Conservation (phyloP, 768 basidiomycete species). For the Lepiota venenata region DNA sequence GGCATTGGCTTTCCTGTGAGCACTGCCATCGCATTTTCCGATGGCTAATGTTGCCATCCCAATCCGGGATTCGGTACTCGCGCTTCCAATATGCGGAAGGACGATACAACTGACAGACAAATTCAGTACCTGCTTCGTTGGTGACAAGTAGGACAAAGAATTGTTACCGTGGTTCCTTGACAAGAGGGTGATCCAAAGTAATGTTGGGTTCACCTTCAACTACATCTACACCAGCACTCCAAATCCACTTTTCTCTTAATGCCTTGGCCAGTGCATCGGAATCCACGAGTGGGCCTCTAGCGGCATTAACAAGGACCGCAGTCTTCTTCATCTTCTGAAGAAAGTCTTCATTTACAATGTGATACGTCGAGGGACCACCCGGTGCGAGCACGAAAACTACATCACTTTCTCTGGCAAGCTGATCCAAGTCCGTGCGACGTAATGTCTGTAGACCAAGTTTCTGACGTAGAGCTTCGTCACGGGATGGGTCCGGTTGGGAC, state of each 20-base stretch:
- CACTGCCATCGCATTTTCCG: slow-evolving; percentile 62
- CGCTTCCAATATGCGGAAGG: slow-evolving; percentile 90
- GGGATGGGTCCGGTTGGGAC: slow-evolving; percentile 42
- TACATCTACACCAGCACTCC: slow-evolving; percentile 92
- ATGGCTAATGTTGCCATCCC: slow-evolving; percentile 80
- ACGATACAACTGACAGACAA: slow-evolving; percentile 58
- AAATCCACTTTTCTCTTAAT: slow-evolving; percentile 73
- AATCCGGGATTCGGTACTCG: slow-evolving; percentile 78
- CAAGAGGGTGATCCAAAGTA: slow-evolving; percentile 68
- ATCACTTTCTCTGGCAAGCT: slow-evolving; percentile 78
- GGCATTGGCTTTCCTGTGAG: slow-evolving; percentile 53
- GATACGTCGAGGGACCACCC: slow-evolving; percentile 65
- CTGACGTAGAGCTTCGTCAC: slow-evolving; percentile 30
- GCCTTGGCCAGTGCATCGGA: slow-evolving; percentile 85
- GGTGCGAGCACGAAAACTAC: slow-evolving; percentile 83
- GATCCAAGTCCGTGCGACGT: slow-evolving; percentile 55
- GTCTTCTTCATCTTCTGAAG: slow-evolving; percentile 83
- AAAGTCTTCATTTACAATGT: slow-evolving; percentile 70
- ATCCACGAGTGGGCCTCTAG: slow-evolving; percentile 86
- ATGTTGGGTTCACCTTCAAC: slow-evolving; percentile 90
- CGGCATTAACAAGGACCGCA: slow-evolving; percentile 80
- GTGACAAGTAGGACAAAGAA: background rate
- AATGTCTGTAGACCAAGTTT: slow-evolving; percentile 38
- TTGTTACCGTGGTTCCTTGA: slow-evolving; percentile 67
- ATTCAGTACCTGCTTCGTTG: background rate